phyloP scores from a whole-genome alignment of 306 rosid species.

The Parietaria judaica region DNA sequence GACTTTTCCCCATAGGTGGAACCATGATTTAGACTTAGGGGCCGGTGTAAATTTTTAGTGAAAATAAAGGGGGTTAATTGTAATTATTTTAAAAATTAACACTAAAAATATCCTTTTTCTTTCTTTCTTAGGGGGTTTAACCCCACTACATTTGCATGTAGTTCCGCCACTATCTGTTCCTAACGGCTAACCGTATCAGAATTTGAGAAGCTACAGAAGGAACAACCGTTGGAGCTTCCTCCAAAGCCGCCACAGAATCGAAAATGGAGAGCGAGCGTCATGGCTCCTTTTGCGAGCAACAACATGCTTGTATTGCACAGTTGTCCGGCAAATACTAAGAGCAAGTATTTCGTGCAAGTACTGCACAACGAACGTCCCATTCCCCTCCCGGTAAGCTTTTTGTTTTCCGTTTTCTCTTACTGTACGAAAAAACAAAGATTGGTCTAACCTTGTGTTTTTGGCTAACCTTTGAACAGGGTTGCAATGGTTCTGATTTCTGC shows the following conservation, averaged over 20 bases:
- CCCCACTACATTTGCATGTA: too few relatives aligned
- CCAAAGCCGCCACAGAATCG: constrained; percentile 82
- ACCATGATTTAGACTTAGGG: too few relatives aligned
- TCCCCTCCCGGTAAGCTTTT: constrained; percentile 58
- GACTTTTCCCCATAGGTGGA: too few relatives aligned
- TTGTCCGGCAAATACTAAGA: constrained; percentile 52
- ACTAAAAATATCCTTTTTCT: too few relatives aligned
- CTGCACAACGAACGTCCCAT: constrained; percentile 81
- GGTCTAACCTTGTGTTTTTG: not conserved
- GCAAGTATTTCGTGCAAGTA: constrained; percentile 68
- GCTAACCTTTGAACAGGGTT: constrained; percentile 48
- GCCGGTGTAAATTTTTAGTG: too few relatives aligned
- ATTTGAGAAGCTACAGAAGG: constrained; percentile 51
- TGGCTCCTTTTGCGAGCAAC: constrained; percentile 93
- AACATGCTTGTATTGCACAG: constrained; percentile 73
- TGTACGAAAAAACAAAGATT: too few relatives aligned
- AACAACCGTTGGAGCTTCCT: constrained; percentile 61
- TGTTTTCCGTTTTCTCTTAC: not conserved
- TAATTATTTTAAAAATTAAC: too few relatives aligned
- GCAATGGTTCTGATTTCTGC: constrained; percentile 67
- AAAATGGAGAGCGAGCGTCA: constrained; percentile 64
- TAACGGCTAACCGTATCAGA: constrained; percentile 24
- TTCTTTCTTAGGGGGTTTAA: too few relatives aligned
- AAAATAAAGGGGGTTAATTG: too few relatives aligned
- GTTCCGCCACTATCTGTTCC: too few relatives aligned